Percentiles rank a stretch among this genome's conserved stretches.
Conservation (phyloP, 345 rosid genomes). For the Punica granatum region DNA sequence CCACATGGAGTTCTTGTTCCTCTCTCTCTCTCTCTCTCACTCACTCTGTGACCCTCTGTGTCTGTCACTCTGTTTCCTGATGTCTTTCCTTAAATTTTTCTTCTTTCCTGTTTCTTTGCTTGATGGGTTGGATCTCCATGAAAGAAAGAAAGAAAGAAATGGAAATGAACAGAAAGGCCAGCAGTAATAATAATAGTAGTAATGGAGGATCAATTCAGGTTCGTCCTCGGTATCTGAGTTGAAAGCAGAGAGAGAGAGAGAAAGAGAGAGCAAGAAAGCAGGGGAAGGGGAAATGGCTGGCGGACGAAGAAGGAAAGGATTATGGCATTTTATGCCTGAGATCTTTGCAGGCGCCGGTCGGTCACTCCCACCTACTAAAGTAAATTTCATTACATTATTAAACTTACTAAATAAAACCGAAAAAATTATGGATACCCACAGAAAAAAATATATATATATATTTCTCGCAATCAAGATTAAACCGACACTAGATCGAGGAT, state of each 20-base stretch:
- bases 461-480: too few species aligned
- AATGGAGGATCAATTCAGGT: conserved; percentile 10
- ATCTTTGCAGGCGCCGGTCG: conserved; percentile 4
- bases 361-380: conserved; percentile 2
- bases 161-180: conserved; percentile 1
- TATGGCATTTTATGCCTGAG: conserved; percentile 4
- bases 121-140: conserved; percentile 33
- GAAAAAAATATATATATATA: too few species aligned
- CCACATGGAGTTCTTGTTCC: conserved; percentile 16
- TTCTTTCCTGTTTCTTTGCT: background rate
- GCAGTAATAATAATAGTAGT: too few species aligned
- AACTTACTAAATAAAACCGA: too few species aligned
- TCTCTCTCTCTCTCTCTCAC: background rate
- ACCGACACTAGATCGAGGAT: too few species aligned
- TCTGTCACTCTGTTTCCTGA: background rate
- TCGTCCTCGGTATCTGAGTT: conserved; percentile 34
- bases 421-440: too few species aligned
- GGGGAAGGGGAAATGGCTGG: background rate
- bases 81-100: background rate
- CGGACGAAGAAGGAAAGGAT: conserved; percentile 1
- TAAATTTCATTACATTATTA: too few species aligned
- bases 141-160: background rate
- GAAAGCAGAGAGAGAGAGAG: conserved; percentile 29
- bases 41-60: too few species aligned
- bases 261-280: conserved; percentile 34